Percentiles rank a stretch among this genome's conserved stretches.
phyloP scores from a whole-genome alignment of 768 basidiomycete genomes.

The Kwoniella heveanensis region DNA sequence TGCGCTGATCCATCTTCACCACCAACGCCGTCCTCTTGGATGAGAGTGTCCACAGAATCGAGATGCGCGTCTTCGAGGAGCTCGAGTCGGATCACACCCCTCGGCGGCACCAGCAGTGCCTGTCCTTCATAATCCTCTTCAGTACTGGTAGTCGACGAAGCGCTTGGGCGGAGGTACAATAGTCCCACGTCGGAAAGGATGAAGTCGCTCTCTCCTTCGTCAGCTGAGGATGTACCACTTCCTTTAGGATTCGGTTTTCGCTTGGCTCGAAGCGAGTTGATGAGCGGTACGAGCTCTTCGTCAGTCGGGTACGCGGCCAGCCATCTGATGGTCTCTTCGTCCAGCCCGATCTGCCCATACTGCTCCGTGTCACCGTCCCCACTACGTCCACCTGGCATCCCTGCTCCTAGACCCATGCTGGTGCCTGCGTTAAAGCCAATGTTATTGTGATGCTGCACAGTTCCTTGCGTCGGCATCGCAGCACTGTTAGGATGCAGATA shows the following conservation, averaged over 20 bases:
- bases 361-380: background rate
- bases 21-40: too few species aligned
- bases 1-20: constrained; percentile 23
- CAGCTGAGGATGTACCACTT: constrained; percentile 6
- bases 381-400: background rate
- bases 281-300: constrained; percentile 38
- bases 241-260: background rate
- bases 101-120: constrained; percentile 43
- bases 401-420: background rate
- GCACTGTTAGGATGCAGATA: background rate
- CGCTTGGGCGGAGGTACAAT: constrained; percentile 45
- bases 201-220: constrained; percentile 36
- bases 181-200: constrained; percentile 46
- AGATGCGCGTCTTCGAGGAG: constrained; percentile 44
- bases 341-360: constrained; percentile 16
- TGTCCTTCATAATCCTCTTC: constrained; percentile 12
- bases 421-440: too few species aligned
- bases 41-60: constrained; percentile 3
- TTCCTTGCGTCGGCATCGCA: too few species aligned
- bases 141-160: too few species aligned
- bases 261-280: constrained; percentile 23
- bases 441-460: too few species aligned
- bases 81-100: constrained; percentile 38
- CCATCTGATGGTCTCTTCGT: constrained; percentile 45
- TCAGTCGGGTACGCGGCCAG: constrained; percentile 42